These are phyloP conservation scores for Chaetomium strumarium DNA, from an alignment of 2,329 filamentous ascomycete genomes.

Conservation along the genomic window DNA sequence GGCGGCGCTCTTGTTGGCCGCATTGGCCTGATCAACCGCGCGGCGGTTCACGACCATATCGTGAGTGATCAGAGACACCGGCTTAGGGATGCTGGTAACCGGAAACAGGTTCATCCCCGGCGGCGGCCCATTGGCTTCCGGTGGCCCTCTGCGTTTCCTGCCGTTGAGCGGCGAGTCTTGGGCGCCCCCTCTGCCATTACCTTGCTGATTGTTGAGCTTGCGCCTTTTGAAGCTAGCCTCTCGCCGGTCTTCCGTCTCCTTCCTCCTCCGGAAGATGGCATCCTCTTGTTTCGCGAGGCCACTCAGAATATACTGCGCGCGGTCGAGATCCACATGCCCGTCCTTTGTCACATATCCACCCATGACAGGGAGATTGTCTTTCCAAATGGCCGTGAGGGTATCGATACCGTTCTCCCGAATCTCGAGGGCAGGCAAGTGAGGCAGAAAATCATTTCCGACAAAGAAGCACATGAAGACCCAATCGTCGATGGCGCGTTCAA, in stretches of 20 bases:
- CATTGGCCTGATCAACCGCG: conserved; percentile 60
- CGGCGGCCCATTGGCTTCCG: conserved; percentile 17
- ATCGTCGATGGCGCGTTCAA: conserved; percentile 93
- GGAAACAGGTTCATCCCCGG: conserved; percentile 27
- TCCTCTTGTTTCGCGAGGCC: conserved; percentile 91
- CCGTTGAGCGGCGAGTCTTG: conserved; percentile 27
- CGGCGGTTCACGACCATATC: conserved; percentile 80
- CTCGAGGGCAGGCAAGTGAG: conserved; percentile 93
- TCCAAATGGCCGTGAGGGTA: conserved; percentile 93
- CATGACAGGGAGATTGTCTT: conserved; percentile 84
- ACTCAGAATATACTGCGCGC: conserved; percentile 80
- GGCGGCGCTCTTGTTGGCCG: conserved; percentile 90
- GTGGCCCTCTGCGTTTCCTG: conserved; percentile 15
- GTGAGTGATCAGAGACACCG: conserved; percentile 59
- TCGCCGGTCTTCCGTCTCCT: conserved; percentile 76
- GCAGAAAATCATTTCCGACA: conserved; percentile 96
- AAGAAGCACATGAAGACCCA: conserved; percentile 99
- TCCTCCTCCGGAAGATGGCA: conserved; percentile 82
- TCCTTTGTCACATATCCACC: conserved; percentile 95
- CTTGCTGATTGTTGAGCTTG: conserved; percentile 58
- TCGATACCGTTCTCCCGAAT: conserved; percentile 97
- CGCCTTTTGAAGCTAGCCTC: conserved; percentile 74
- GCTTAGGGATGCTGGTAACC: conserved; percentile 45
- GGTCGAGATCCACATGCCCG: conserved; percentile 79
- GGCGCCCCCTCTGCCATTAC: conserved; percentile 32